A percentile compares a stretch with the other conserved stretches of the same genome.
Conservation (phyloP, 2,329 filamentous ascomycete species). For the Neonectria neomacrospora region DNA sequence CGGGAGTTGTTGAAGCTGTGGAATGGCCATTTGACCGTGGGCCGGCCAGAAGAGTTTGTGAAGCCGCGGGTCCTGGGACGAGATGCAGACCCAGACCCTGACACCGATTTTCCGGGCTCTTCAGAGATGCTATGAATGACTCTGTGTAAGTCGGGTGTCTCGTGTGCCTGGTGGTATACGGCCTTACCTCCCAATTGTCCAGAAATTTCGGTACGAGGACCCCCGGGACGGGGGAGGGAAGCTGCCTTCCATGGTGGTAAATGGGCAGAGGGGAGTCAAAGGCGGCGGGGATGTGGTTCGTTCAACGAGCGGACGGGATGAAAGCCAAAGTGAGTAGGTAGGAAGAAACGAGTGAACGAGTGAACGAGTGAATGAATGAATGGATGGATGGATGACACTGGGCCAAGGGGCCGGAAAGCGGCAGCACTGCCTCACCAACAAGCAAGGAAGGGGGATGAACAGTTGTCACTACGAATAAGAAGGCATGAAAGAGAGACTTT, state of each 20-base stretch:
- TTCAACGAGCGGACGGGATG: conserved; percentile 12
- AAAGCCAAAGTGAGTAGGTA: not conserved
- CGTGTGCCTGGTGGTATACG: not conserved
- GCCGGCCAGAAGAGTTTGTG: conserved; percentile 43
- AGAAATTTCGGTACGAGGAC: conserved; percentile 34
- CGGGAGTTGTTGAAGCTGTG: conserved; percentile 45
- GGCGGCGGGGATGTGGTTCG: conserved; percentile 11
- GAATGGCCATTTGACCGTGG: conserved; percentile 43
- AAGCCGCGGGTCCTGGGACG: conserved; percentile 41
- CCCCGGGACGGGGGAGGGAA: conserved; percentile 26
- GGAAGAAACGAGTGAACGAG: conserved; percentile 24
- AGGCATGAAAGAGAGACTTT: conserved; percentile 23
- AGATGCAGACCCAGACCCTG: conserved; percentile 31
- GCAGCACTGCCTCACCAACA: conserved; percentile 37
- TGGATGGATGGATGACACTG: conserved; percentile 15
- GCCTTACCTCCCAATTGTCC: conserved; percentile 43
- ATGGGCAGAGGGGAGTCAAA: conserved; percentile 11
- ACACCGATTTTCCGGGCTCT: conserved; percentile 35
- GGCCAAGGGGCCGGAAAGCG: conserved; percentile 8
- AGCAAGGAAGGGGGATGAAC: conserved; percentile 17
- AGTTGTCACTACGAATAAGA: conserved; percentile 33
- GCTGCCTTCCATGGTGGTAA: conserved; percentile 38
- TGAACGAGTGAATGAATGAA: conserved; percentile 22
- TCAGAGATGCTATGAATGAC: conserved; percentile 37
- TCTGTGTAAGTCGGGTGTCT: conserved; percentile 14